Percentiles rank a stretch among this genome's conserved stretches.
Conservation (phyloP, 2,329 filamentous ascomycete genomes). For the Hymenoscyphus repandus region DNA sequence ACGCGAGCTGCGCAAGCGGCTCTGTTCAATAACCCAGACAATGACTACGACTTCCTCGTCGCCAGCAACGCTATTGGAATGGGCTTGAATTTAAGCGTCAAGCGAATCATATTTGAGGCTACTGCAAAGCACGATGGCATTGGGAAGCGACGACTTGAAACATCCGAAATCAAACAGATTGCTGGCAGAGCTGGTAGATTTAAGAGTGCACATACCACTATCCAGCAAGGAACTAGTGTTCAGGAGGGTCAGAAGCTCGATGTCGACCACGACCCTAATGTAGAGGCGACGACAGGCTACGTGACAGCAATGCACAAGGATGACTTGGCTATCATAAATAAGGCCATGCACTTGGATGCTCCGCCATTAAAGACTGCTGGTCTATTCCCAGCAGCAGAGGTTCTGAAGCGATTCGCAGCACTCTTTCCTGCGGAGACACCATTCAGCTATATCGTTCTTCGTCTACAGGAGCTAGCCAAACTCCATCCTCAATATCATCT, state of each 20-base stretch:
- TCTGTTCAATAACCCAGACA: slow-evolving; percentile 91
- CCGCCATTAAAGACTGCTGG: slow-evolving; percentile 65
- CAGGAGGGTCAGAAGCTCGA: slow-evolving; percentile 4
- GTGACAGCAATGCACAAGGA: slow-evolving; percentile 72
- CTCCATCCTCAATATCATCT: slow-evolving; percentile 66
- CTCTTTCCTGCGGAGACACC: slow-evolving; percentile 80
- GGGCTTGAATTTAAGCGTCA: slow-evolving; percentile 91
- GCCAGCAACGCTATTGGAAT: slow-evolving; percentile 96
- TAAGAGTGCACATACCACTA: slow-evolving; percentile 60
- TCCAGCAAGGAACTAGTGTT: slow-evolving; percentile 14
- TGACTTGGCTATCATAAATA: slow-evolving; percentile 59
- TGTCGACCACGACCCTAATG: not conserved
- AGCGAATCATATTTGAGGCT: slow-evolving; percentile 82
- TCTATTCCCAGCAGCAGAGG: slow-evolving; percentile 63
- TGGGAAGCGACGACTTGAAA: slow-evolving; percentile 51
- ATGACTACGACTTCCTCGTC: slow-evolving; percentile 90
- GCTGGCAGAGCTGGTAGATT: slow-evolving; percentile 87
- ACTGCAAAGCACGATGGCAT: slow-evolving; percentile 66
- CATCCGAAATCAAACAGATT: slow-evolving; percentile 90
- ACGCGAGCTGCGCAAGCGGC: slow-evolving; percentile 86
- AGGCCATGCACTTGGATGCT: slow-evolving; percentile 59
- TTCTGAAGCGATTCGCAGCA: slow-evolving; percentile 70
- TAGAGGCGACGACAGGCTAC: slow-evolving; percentile 47
- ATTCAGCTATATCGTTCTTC: slow-evolving; percentile 75
- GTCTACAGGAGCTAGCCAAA: slow-evolving; percentile 60